Evolutionary conservation across 2,329 filamentous ascomycete genomes (phyloP), one percentile per base, ranked within the genome.

Genomic region (Exophiala phaeomuriformis): DNA sequence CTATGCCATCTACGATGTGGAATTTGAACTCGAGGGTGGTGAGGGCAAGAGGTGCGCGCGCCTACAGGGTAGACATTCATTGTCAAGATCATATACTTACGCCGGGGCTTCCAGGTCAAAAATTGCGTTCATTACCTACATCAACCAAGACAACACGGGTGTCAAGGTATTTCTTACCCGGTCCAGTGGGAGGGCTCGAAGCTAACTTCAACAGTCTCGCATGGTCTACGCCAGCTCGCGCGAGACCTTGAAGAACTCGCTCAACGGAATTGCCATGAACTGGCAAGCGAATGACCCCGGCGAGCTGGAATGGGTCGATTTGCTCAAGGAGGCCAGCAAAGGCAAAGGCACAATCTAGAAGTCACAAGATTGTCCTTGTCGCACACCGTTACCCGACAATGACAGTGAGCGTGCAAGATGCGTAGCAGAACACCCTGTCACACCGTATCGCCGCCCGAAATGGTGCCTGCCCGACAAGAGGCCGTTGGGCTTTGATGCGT

Each of bases 221-320:
- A 76, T 77, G 74, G 69, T 75, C 53, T 77, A 77, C 66, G 73
- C 74, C 61, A 74, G 72, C 60, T 76, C 72, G 46, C 71, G 72
- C 50, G 72, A 76, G 64, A 67, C 67, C 53, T 62, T 77, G 60
- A 76, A 76, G 68, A 74, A 72, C 58, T 71, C 74, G 12, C 68
- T 77, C 41, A 74, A 73, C 65, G 68, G 66, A 27, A 59, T 67
- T 42, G 63, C 59, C 51, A 63, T 61, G 54, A 64, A 66, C 55
- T 62, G 65, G 52, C 66, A 68, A 59, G 66, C 66, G 43, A 67
- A 67, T 55, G 62, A 65, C 46, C 62, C 64, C 5, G 66, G 65
- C 53, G 66, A 67, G 57, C 62, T 68, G 36, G 66, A 68, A 51
- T 68, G 65, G 57, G 63, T 52, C 28, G 65, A 64, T 28, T 56